These are phyloP conservation scores for Fraxinus sp. DNA, from an alignment of 305 asterid species.

Conservation along the genomic window DNA sequence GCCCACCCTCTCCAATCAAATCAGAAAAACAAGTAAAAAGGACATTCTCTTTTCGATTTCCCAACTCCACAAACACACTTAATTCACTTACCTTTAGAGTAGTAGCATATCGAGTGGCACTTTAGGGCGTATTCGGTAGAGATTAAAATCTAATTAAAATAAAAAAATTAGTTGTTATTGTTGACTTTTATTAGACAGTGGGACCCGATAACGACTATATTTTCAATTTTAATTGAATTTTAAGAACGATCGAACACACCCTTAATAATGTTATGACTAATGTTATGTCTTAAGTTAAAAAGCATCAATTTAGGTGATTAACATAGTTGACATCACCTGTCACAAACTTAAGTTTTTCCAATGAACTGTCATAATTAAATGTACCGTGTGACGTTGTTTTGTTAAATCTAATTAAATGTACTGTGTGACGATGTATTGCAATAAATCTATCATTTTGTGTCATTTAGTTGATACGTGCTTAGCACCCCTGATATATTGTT, in stretches of 20 bases:
- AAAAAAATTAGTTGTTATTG: no score
- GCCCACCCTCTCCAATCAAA: constrained; percentile 11
- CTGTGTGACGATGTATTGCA: neutral
- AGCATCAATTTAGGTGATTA: neutral
- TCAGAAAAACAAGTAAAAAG: neutral
- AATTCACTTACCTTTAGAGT: neutral
- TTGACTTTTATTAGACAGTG: no score
- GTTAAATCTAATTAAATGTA: no score
- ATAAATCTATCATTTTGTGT: no score
- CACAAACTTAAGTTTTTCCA: neutral
- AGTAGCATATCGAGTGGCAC: neutral
- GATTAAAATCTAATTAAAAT: no score
- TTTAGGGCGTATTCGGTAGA: no score
- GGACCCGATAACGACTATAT: no score
- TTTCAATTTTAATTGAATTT: no score
- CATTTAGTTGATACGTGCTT: neutral
- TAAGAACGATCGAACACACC: no score
- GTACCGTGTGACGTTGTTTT: neutral
- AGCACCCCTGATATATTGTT: neutral
- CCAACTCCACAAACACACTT: neutral
- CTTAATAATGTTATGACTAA: no score
- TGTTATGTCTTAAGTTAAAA: no score
- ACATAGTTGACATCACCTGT: neutral
- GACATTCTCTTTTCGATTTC: neutral
- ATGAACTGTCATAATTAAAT: neutral